Base-by-base conservation (phyloP, 257 asterid species). In the Rubia yunnanensis region DNA sequence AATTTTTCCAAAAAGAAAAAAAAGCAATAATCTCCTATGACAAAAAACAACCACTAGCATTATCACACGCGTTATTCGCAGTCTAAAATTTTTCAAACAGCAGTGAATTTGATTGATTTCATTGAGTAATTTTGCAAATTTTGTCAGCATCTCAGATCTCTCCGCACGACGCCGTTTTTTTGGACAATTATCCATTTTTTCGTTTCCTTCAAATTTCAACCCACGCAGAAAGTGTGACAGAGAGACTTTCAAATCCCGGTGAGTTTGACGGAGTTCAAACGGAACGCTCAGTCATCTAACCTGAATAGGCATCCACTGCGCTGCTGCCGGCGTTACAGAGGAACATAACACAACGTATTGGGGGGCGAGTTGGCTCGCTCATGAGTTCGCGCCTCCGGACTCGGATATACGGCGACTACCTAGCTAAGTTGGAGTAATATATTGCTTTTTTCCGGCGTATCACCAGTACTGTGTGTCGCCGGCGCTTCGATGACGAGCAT, bases 351-450 rank as follows among this genome's bases (percentile, higher is more conserved):
- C 1, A 0, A 20, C 18, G 7, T 55, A 36, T 1, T 1, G 54
- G 17, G 26, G 49, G 10, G 34, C 63, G 63, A 50, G 64, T 64
- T 44, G 59, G 31, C 72, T 41, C 56, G 66, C 28, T 68, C 35
- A 28, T 58, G 66, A 68, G 72, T 44, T 68, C 49, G 49, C 66
- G 46, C 20, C 17, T 13, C 58, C 24, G 72, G 59, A 30, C 59
- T 68, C 66, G 65, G 58, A 68, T 68, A 57, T 41, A 22, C 17
- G 46, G 56, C 56, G 66, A 68, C 66, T 39, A 7, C 58, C 46
- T 68, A 23, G 23, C 48, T 34, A 9, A 60, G 46, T 60, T 34
- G 28, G 64, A 34, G n/a, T 5, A 15, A 34, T 5, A 41, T 27
- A 26, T 35, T 55, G n/a, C 24, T 2, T 8, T 13, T 31, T 17